Conservation (phyloP, 176 grass and related monocot genomes). For the Thinopyrum elongatum region DNA sequence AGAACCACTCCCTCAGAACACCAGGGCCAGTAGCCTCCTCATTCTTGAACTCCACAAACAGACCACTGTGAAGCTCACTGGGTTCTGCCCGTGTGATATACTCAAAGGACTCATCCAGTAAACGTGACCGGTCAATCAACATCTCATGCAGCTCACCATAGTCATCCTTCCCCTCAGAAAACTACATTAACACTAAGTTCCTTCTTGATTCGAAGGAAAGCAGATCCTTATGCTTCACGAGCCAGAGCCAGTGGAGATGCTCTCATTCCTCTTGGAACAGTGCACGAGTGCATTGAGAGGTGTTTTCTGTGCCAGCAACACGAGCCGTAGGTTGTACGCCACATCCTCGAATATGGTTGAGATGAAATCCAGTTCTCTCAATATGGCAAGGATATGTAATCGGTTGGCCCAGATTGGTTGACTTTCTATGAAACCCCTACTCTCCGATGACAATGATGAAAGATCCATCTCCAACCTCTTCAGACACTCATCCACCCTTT, state of each 20-base stretch:
- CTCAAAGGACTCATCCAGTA: slow-evolving; percentile 80
- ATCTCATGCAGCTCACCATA: slow-evolving; percentile 87
- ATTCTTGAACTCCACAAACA: too few species aligned
- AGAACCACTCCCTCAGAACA: slow-evolving; percentile 96
- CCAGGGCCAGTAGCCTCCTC: slow-evolving; percentile 95
- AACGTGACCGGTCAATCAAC: slow-evolving; percentile 78
- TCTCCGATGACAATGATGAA: slow-evolving; percentile 6
- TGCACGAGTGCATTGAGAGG: slow-evolving; percentile 67
- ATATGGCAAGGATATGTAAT: slow-evolving; percentile 54
- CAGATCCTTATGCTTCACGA: slow-evolving; percentile 81
- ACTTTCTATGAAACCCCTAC: slow-evolving; percentile 36
- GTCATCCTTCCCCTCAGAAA: slow-evolving; percentile 79
- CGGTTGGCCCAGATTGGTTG: slow-evolving; percentile 35
- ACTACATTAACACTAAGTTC: slow-evolving; percentile 90
- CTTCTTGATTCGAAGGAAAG: slow-evolving; percentile 77
- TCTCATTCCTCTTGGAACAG: slow-evolving; percentile 61
- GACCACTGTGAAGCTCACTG: slow-evolving; percentile 58
- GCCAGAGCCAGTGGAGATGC: slow-evolving; percentile 84
- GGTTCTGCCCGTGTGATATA: slow-evolving; percentile 61
- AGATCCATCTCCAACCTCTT: too few species aligned
- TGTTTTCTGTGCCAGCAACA: slow-evolving; percentile 47
- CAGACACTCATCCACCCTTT: too few species aligned
- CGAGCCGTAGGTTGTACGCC: slow-evolving; percentile 46
- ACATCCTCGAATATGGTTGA: slow-evolving; percentile 75
- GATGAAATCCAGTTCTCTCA: slow-evolving; percentile 66